A percentile compares a stretch with the other conserved stretches of the same genome.
Evolutionary conservation across 257 asterid species (phyloP).

Genomic region (Sherardia arvensis): DNA sequence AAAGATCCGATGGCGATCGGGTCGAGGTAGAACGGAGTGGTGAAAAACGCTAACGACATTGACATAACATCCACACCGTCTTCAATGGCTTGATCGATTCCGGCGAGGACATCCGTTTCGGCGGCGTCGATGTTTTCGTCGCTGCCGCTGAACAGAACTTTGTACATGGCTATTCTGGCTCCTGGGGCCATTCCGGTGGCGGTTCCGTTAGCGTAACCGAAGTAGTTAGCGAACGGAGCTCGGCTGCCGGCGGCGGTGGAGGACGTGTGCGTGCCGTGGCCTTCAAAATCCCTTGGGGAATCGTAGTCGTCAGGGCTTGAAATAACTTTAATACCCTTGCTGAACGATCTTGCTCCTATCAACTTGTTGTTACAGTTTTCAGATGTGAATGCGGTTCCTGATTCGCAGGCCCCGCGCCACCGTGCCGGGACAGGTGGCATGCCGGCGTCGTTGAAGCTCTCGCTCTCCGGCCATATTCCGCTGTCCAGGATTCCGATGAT

Average conservation of each 20-base stretch:
- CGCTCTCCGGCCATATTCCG: constrained; percentile 17
- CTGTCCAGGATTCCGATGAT: constrained; percentile 15
- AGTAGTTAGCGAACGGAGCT: constrained; percentile 7
- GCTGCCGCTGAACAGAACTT: constrained; percentile 1
- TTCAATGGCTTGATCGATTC: constrained; percentile 19
- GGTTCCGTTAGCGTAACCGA: constrained; percentile 17
- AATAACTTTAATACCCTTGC: constrained; percentile 8
- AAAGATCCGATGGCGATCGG: constrained; percentile 18
- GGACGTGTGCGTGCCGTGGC: constrained; percentile 18
- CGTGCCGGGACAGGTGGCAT: constrained; percentile 9
- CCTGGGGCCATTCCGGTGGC: constrained; percentile 18
- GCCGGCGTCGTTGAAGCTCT: constrained; percentile 11
- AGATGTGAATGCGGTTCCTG: constrained; percentile 9
- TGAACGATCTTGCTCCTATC: constrained; percentile 11
- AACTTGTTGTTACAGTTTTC: constrained; percentile 14
- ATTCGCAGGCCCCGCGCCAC: constrained; percentile 14
- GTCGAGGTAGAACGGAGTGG: constrained; percentile 13
- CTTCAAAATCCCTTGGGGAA: constrained; percentile 12
- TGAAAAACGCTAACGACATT: constrained; percentile 9
- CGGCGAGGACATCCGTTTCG: constrained; percentile 9
- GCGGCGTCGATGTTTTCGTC: background rate
- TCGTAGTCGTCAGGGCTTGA: constrained; percentile 13
- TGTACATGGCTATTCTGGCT: constrained; percentile 15
- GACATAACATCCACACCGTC: constrained; percentile 17
- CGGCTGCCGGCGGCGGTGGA: constrained; percentile 13